These are phyloP conservation scores for Hypomontagnella monticulosa DNA, from an alignment of 495 filamentous ascomycete species.

Conservation along the genomic window DNA sequence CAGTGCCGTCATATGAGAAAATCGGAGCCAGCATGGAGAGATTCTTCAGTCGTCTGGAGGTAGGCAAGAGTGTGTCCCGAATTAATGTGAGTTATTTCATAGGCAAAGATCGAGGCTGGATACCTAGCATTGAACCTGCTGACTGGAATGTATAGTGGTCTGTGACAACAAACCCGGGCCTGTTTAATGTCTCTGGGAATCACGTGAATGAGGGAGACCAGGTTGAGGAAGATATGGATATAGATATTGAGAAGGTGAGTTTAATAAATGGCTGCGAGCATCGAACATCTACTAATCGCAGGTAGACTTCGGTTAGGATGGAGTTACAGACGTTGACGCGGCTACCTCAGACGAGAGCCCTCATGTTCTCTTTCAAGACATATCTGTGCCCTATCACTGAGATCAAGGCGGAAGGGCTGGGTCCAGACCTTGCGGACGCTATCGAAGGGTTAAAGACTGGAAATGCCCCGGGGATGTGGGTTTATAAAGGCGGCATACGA, in stretches of 20 bases:
- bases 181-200: constrained; percentile 66
- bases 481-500: constrained; percentile 72
- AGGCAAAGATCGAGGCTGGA: no score
- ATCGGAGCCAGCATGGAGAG: constrained; percentile 80
- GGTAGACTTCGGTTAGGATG: constrained; percentile 67
- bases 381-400: constrained; percentile 75
- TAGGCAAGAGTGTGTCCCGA: constrained; percentile 64
- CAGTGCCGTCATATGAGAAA: constrained; percentile 77
- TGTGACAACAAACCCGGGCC: constrained; percentile 63
- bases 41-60: constrained; percentile 69
- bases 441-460: constrained; percentile 77
- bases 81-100: constrained; percentile 57
- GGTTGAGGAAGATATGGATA: constrained; percentile 53
- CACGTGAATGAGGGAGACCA: constrained; percentile 58
- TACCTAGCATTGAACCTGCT: background rate
- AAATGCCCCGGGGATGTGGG: constrained; percentile 72
- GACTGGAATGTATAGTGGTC: constrained; percentile 61
- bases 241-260: constrained; percentile 61
- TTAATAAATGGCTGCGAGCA: background rate
- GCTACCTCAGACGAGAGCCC: constrained; percentile 68
- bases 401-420: constrained; percentile 74
- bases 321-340: constrained; percentile 84
- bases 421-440: constrained; percentile 70
- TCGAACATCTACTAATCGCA: background rate
- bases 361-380: constrained; percentile 84